Evolutionary conservation across 495 filamentous ascomycete genomes (phyloP).

Genomic region (Aspergillus ostianus): DNA sequence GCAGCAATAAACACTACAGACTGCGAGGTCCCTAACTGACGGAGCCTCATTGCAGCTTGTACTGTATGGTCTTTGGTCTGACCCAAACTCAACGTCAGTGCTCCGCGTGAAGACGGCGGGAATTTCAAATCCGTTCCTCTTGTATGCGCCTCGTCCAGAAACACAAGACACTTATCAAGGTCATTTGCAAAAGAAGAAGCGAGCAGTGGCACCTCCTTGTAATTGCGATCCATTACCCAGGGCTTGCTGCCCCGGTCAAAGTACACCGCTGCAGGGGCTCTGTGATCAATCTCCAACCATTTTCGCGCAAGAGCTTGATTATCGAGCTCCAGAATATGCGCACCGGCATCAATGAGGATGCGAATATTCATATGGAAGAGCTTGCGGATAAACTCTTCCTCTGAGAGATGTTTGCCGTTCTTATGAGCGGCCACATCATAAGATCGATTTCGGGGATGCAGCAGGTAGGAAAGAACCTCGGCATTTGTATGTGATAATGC

Average conservation of each 20-base stretch:
- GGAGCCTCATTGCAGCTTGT: constrained; percentile 69
- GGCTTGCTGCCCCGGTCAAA: constrained; percentile 49
- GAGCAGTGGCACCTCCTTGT: constrained; percentile 47
- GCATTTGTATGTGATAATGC: constrained; percentile 62
- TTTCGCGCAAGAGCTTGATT: constrained; percentile 46
- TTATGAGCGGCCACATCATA: constrained; percentile 1
- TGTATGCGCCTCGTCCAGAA: constrained; percentile 74
- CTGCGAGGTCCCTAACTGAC: constrained; percentile 51
- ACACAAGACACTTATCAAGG: constrained; percentile 63
- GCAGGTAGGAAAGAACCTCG: constrained; percentile 55
- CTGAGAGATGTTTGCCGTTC: constrained; percentile 1
- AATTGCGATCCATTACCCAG: constrained; percentile 39
- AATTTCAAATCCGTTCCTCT: constrained; percentile 70
- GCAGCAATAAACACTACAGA: constrained; percentile 61
- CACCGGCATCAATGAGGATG: constrained; percentile 71
- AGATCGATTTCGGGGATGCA: constrained; percentile 28
- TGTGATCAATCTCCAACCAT: constrained; percentile 47
- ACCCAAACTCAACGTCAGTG: constrained; percentile 63
- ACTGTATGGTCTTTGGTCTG: constrained; percentile 70
- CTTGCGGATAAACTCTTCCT: constrained; percentile 46
- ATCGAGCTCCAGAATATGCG: constrained; percentile 62
- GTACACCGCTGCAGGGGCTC: constrained; percentile 54
- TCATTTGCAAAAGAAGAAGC: constrained; percentile 59
- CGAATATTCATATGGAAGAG: constrained; percentile 47
- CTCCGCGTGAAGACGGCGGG: constrained; percentile 55